Evolutionary conservation across 2,329 filamentous ascomycete species (phyloP).

Genomic region (Penicillium sp.): DNA sequence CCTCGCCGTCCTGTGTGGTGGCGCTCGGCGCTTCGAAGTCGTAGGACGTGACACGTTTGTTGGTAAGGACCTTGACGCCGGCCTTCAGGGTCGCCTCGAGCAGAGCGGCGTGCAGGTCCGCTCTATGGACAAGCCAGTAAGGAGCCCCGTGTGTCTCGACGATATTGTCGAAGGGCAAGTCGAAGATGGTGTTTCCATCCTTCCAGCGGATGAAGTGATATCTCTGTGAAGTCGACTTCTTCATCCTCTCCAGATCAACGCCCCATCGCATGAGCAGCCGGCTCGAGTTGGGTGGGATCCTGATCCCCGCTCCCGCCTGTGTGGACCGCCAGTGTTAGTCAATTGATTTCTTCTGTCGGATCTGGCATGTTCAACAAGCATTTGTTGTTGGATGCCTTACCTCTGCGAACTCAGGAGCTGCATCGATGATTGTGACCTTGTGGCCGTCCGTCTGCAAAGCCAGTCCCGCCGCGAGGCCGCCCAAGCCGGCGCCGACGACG

Average conservation of each 20-base stretch:
- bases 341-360: not conserved
- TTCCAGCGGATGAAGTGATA: slow-evolving; percentile 29
- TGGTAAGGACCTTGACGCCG: slow-evolving; percentile 37
- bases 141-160: slow-evolving; percentile 35
- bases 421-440: slow-evolving; percentile 13
- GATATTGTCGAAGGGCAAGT: slow-evolving; percentile 21
- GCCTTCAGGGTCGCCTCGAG: slow-evolving; percentile 40
- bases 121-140: slow-evolving; percentile 51
- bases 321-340: not conserved
- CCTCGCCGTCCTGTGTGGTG: slow-evolving; percentile 12
- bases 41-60: slow-evolving; percentile 24
- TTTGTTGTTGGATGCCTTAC: slow-evolving; percentile 4
- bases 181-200: slow-evolving; percentile 29
- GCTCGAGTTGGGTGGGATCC: slow-evolving; percentile 33
- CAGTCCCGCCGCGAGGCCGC: slow-evolving; percentile 8
- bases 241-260: slow-evolving; percentile 27
- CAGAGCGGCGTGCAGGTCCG: slow-evolving; percentile 49
- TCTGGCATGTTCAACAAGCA: not conserved
- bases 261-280: slow-evolving; percentile 31
- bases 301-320: slow-evolving; percentile 35
- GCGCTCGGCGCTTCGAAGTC: slow-evolving; percentile 28
- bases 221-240: slow-evolving; percentile 27
- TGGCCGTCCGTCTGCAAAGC: slow-evolving; percentile 13
- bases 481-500: slow-evolving; percentile 9
- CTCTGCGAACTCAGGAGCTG: slow-evolving; percentile 13